phyloP scores from a whole-genome alignment of 805 yeast species.

The Cephaloascus fragrans region DNA sequence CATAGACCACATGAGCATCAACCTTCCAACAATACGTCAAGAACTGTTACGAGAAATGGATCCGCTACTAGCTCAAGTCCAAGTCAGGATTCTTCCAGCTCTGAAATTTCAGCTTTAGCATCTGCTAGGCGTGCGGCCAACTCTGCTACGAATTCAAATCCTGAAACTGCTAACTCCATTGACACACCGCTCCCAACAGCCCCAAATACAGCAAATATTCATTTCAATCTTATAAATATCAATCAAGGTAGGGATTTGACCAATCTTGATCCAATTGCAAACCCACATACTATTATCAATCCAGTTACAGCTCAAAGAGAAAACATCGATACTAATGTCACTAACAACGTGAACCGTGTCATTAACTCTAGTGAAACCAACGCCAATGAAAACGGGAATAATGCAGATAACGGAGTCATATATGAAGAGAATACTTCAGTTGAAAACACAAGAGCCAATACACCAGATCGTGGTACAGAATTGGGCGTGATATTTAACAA shows the following conservation, averaged over 20 bases:
- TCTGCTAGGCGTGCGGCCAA: background rate
- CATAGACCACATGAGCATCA: slow-evolving; percentile 19
- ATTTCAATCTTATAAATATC: background rate
- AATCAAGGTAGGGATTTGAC: background rate
- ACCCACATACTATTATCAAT: background rate
- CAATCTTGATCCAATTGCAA: background rate
- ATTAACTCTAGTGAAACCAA: background rate
- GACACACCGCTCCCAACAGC: background rate
- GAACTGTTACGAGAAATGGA: slow-evolving; percentile 4
- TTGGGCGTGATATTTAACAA: background rate
- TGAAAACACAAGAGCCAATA: too few species aligned
- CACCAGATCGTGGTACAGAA: too few species aligned
- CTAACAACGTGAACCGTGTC: background rate
- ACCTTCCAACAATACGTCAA: slow-evolving; percentile 6
- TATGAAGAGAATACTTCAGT: too few species aligned
- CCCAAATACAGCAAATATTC: background rate
- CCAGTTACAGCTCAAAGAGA: background rate
- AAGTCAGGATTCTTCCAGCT: background rate
- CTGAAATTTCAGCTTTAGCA: too few species aligned
- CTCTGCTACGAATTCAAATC: slow-evolving; percentile 6
- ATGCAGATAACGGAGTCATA: too few species aligned
- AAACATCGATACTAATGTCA: background rate
- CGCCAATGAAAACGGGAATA: background rate
- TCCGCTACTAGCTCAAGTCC: slow-evolving; percentile 2
- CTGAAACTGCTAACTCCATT: slow-evolving; percentile 13